Evolutionary conservation across 257 asterid species (phyloP).

Genomic region (Solanum acaule): DNA sequence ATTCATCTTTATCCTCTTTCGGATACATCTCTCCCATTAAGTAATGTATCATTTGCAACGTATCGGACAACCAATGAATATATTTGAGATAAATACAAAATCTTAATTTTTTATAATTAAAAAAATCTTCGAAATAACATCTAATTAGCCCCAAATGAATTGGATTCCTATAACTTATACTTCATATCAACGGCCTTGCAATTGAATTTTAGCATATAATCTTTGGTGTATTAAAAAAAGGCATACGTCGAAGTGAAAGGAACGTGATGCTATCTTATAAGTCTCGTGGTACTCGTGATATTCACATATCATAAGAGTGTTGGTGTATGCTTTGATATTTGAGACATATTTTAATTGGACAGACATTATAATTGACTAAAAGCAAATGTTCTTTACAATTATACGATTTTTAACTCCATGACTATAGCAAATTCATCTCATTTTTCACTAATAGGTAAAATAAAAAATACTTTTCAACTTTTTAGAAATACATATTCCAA

Average conservation of each 20-base stretch:
- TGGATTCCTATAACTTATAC: too few species aligned
- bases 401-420: neutral
- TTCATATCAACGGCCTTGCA: neutral
- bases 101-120: too few species aligned
- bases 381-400: neutral
- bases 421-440: neutral
- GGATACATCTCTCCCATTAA: too few species aligned
- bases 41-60: too few species aligned
- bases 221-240: neutral
- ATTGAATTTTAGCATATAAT: neutral
- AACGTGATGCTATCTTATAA: neutral
- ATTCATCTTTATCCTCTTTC: too few species aligned
- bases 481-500: neutral
- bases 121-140: too few species aligned
- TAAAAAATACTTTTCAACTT: neutral
- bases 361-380: neutral
- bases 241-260: neutral
- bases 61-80: too few species aligned
- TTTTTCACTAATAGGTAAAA: neutral
- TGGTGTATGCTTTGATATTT: neutral
- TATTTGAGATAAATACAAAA: fast-evolving
- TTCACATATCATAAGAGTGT: neutral
- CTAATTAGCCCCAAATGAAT: too few species aligned
- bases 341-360: neutral
- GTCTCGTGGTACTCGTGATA: neutral